Conservation (phyloP, 306 rosid genomes). For the Prinsepia uniflora region DNA sequence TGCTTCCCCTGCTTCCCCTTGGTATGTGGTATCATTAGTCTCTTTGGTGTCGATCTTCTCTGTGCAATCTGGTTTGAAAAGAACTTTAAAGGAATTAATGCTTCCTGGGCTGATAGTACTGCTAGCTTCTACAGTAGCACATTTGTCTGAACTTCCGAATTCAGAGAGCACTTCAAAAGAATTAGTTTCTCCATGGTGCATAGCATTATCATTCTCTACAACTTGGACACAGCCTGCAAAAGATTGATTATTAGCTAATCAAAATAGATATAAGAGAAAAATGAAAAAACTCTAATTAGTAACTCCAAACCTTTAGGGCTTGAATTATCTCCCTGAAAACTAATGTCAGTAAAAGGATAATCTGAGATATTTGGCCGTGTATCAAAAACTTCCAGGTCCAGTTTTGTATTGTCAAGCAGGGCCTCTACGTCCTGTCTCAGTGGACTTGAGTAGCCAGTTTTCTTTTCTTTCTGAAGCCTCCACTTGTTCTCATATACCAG, state of each 20-base stretch:
- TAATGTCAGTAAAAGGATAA: slow-evolving; percentile 18
- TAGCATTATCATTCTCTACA: slow-evolving; percentile 9
- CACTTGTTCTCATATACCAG: slow-evolving; percentile 30
- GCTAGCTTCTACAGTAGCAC: not conserved
- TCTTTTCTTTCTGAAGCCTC: slow-evolving; percentile 37
- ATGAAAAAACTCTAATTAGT: slow-evolving; percentile 19
- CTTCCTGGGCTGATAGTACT: slow-evolving; percentile 2
- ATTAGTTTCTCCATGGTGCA: slow-evolving; percentile 20
- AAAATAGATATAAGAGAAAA: slow-evolving; percentile 7
- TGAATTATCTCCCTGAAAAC: slow-evolving; percentile 24
- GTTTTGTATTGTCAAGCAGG: slow-evolving; percentile 19
- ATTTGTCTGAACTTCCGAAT: slow-evolving; percentile 20
- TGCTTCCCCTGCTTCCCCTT: slow-evolving; percentile 12
- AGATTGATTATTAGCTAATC: slow-evolving; percentile 7
- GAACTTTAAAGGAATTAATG: not conserved
- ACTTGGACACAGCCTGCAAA: slow-evolving; percentile 28
- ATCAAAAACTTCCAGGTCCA: slow-evolving; percentile 14
- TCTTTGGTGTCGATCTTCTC: slow-evolving; percentile 9
- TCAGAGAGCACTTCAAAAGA: slow-evolving; percentile 29
- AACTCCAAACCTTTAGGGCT: slow-evolving; percentile 41
- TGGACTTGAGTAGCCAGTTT: slow-evolving; percentile 21
- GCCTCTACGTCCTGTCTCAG: slow-evolving; percentile 28
- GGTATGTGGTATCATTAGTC: slow-evolving; percentile 4
- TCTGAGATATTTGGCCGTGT: slow-evolving; percentile 21
- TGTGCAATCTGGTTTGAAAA: slow-evolving; percentile 1